Base-by-base conservation (phyloP, 768 basidiomycete species). In the Cytidiella melzeri region DNA sequence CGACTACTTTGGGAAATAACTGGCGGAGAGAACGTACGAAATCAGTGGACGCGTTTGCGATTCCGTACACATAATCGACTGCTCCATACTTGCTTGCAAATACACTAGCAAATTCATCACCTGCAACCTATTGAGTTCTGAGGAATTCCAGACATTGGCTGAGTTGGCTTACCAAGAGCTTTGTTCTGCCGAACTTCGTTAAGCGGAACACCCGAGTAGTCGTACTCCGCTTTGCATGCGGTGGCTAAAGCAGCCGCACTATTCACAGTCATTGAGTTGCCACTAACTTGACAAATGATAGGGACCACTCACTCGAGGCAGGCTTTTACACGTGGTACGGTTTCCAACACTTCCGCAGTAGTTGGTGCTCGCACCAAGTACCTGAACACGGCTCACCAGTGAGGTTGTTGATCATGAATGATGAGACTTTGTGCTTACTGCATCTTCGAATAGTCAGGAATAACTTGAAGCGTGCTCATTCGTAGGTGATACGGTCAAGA, bases 401-500 rank as follows among this genome's bases (percentile, higher is more conserved):
- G 9, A 10, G 20, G 12, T 11, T 20, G 19, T 13, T 42, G 15
- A 10, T 41, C 12, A 9, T 25, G 28, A 5, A 6, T 23, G 24
- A 30, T 44, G 4, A 23, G 40, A 13, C 30, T n/a, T 25, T 15
- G 1, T 27, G 62, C 80, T 49, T 60, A 85, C 86, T 69, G 65
- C 69, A 89, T 80, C 55, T 80, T 81, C 1, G 87, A 73, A 59
- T 89, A 83, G 61, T 90, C 88, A 0, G 91, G 91, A 45, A 90
- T 88, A 46, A 93, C 90, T 92, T 45, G 9, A 21, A 4, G 27
- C 41, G 41, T 13, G 10, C 15, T 30, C 9, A 27, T 18, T 15
- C 3, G 13, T 26, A 19, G 15, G 36, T 7, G 11, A 25, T 5
- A 6, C 19, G 4, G 20, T 30, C 27, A 24, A 20, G 37, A 9